Percentiles rank a stretch among this genome's conserved stretches.
These are phyloP conservation scores for Nigrograna mackinnonii DNA, from an alignment of 2,329 filamentous ascomycete genomes.

Conservation along the genomic window DNA sequence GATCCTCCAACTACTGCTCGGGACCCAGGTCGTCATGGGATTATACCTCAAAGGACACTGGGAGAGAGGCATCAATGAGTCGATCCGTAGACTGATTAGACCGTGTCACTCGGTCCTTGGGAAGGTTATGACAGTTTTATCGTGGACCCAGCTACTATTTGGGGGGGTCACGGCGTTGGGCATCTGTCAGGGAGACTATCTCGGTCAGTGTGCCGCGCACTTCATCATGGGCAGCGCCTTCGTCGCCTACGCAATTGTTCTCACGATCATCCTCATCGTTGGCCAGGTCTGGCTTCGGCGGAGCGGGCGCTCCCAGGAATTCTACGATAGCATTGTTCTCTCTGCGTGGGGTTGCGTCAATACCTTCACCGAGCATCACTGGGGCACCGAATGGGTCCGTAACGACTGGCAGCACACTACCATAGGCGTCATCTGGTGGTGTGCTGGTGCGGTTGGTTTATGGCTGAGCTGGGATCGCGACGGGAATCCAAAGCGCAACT, in stretches of 20 bases:
- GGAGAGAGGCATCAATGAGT: slow-evolving; percentile 79
- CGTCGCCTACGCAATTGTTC: slow-evolving; percentile 86
- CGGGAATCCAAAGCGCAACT: slow-evolving; percentile 86
- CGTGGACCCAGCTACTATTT: slow-evolving; percentile 95
- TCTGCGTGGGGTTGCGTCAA: slow-evolving; percentile 96
- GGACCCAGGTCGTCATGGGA: slow-evolving; percentile 77
- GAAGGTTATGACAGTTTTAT: slow-evolving; percentile 81
- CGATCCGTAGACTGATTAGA: slow-evolving; percentile 73
- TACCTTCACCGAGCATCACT: slow-evolving; percentile 96
- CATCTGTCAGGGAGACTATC: slow-evolving; percentile 89
- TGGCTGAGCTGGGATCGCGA: slow-evolving; percentile 88
- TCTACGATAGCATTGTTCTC: slow-evolving; percentile 91
- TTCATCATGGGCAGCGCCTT: slow-evolving; percentile 99
- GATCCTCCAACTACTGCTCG: slow-evolving; percentile 76
- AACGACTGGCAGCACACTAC: slow-evolving; percentile 97
- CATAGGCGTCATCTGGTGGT: slow-evolving; percentile 99
- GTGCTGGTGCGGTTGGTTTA: slow-evolving; percentile 84
- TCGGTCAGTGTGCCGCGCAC: slow-evolving; percentile 91
- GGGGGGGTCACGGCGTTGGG: slow-evolving; percentile 90
- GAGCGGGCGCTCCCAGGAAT: slow-evolving; percentile 91
- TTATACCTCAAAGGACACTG: slow-evolving; percentile 89
- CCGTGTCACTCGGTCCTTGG: slow-evolving; percentile 79
- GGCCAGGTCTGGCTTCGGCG: slow-evolving; percentile 85
- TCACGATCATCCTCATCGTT: slow-evolving; percentile 84
- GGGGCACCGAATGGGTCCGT: slow-evolving; percentile 85